A percentile compares a stretch with the other conserved stretches of the same genome.
phyloP scores from a whole-genome alignment of 768 basidiomycete genomes.

The Chalciporus pseudorubinellus region DNA sequence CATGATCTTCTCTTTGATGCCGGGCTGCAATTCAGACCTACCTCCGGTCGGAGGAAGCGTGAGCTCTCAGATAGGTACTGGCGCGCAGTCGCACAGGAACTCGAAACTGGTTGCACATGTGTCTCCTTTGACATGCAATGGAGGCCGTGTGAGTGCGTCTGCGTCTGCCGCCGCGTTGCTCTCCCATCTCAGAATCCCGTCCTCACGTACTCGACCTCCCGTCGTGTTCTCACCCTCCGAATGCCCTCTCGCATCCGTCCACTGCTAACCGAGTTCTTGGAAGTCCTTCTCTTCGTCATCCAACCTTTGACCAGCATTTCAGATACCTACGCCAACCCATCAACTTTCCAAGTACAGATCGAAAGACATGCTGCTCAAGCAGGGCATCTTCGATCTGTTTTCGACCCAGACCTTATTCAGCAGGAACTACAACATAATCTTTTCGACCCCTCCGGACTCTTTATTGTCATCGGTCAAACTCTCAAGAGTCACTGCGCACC shows the following conservation, averaged over 20 bases:
- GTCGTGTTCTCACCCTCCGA: slow-evolving; percentile 54
- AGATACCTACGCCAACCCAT: slow-evolving; percentile 58
- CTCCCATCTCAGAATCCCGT: slow-evolving; percentile 40
- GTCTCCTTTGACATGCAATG: slow-evolving; percentile 66
- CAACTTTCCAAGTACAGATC: slow-evolving; percentile 57
- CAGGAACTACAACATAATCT: slow-evolving; percentile 75
- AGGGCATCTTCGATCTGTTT: slow-evolving; percentile 64
- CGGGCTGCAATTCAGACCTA: slow-evolving; percentile 77
- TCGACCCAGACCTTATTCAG: slow-evolving; percentile 80
- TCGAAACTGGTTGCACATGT: slow-evolving; percentile 81
- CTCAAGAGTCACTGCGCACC: slow-evolving; percentile 92
- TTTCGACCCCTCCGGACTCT: slow-evolving; percentile 78
- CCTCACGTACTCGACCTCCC: slow-evolving; percentile 43
- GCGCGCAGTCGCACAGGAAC: slow-evolving; percentile 74
- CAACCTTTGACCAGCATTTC: slow-evolving; percentile 69
- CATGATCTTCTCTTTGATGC: slow-evolving; percentile 91
- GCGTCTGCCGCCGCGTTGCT: slow-evolving; percentile 50
- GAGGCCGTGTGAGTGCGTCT: slow-evolving; percentile 52
- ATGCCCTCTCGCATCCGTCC: slow-evolving; percentile 70
- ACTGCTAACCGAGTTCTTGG: slow-evolving; percentile 72
- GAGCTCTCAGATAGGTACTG: slow-evolving; percentile 81
- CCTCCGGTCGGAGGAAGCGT: slow-evolving; percentile 68
- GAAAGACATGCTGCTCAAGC: slow-evolving; percentile 63
- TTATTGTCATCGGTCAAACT: slow-evolving; percentile 73
- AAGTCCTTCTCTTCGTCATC: slow-evolving; percentile 81